phyloP scores from a whole-genome alignment of 2,329 filamentous ascomycete species.

The Aureobasidium lini region DNA sequence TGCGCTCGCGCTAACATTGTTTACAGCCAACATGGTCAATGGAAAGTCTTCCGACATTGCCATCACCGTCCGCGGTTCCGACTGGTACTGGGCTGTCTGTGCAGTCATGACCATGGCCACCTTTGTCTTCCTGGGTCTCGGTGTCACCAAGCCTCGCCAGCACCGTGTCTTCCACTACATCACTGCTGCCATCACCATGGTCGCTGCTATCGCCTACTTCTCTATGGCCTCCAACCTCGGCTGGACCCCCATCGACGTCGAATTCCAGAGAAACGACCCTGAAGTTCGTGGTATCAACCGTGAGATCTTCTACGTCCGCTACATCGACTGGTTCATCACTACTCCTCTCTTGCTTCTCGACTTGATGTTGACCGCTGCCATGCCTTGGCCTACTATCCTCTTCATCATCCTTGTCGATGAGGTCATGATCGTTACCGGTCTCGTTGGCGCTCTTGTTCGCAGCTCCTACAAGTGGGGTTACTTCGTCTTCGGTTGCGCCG shows the following conservation, averaged over 20 bases:
- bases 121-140: conserved; percentile 46
- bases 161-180: conserved; percentile 60
- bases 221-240: conserved; percentile 60
- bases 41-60: conserved; percentile 44
- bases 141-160: conserved; percentile 45
- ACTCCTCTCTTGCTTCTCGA: conserved; percentile 57
- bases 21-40: conserved; percentile 36
- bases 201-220: conserved; percentile 58
- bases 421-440: conserved; percentile 60
- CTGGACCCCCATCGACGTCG: conserved; percentile 54
- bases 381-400: conserved; percentile 58
- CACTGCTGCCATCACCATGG: conserved; percentile 50
- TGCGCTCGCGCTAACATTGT: conserved; percentile 3
- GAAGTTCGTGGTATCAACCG: conserved; percentile 46
- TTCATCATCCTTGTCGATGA: conserved; percentile 55
- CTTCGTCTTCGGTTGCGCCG: conserved; percentile 47
- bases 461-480: conserved; percentile 64
- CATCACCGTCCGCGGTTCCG: conserved; percentile 53
- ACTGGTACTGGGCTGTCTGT: conserved; percentile 57
- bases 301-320: conserved; percentile 60
- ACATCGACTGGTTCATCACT: conserved; percentile 59
- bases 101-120: conserved; percentile 52
- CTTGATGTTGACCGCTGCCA: conserved; percentile 55
- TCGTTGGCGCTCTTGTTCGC: conserved; percentile 57
- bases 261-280: conserved; percentile 44